Evolutionary conservation across 768 basidiomycete species (phyloP), one percentile per base, ranked within the genome.

Genomic region (Tricholoma bakamatsutake): DNA sequence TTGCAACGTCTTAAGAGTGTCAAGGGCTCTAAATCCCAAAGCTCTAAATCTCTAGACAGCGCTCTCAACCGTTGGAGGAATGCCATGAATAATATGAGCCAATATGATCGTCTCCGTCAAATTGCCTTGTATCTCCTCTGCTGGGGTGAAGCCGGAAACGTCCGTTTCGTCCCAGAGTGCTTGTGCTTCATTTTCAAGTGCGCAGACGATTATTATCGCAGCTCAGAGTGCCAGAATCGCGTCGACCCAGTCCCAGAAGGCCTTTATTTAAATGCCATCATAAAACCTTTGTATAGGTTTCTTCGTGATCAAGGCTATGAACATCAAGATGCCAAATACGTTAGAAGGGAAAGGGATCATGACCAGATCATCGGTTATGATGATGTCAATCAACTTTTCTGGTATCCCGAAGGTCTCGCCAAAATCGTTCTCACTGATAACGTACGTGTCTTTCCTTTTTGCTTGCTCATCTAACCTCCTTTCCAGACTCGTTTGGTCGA

Each of bases 161-260:
- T 99, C 50, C 88, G 97, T 58, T 98, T 98, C 73, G 88, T 93
- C 18, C 95, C 97, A 10, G 97, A 99, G 68, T 92, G 90, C 63
- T 74, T 99, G 47, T 98, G 96, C 78, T 99, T 98, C 81, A 96
- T 99, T 67, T 98, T 98, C 87, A 99, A 99, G 73, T 99, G 97
- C 66, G 97, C 97, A 56, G 97, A 99, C 71, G 97, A 99, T 74
- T 98, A 98, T 69, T 99, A 99, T 71, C 90, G 97, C 57, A 93
- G 91, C 57, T 87, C 96, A 27, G 97, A 98, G 68, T 99, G 97
- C 68, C 97, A 99, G 74, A 96, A 92, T 73, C 78, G 86, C 61
- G 72, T 91, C 27, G 97, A 99, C 43, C 88, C 95, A 4, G 91
- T 98, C 2, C 90, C 90, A 9, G 97, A 98, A 66, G 96, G 96